Conservation (phyloP, 306 rosid genomes). For the Trichosanthes truncata region DNA sequence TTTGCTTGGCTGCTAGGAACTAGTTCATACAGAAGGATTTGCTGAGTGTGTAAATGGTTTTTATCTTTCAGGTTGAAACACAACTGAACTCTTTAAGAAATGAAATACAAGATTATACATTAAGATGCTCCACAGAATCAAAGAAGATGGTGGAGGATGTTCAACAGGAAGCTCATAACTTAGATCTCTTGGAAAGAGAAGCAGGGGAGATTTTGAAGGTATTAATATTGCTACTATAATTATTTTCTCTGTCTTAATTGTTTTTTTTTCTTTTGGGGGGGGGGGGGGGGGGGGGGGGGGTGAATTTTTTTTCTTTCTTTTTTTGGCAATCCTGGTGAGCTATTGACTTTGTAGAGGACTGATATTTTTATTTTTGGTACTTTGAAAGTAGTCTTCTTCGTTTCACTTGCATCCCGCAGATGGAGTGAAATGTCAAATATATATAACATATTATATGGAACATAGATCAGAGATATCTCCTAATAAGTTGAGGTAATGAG, state of each 20-base stretch:
- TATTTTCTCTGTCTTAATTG: too few relatives aligned
- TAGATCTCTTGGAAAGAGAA: constrained; percentile 57
- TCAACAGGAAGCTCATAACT: constrained; percentile 33
- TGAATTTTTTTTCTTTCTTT: too few relatives aligned
- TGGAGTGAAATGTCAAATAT: not conserved
- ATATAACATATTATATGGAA: not conserved
- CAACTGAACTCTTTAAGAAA: constrained; percentile 36
- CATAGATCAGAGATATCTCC: too few relatives aligned
- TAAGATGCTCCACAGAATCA: constrained; percentile 40
- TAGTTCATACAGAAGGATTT: not conserved
- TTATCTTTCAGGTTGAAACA: constrained; percentile 48
- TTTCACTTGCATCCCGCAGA: not conserved
- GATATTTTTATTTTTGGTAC: not conserved
- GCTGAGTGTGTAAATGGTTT: constrained; percentile 10
- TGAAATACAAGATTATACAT: constrained; percentile 42
- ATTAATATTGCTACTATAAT: not conserved
- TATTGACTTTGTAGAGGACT: too few relatives aligned
- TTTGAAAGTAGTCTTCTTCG: not conserved
- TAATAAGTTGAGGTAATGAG: too few relatives aligned
- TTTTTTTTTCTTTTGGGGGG: not conserved
- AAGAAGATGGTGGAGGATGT: constrained; percentile 50
- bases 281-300: too few relatives aligned
- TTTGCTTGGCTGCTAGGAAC: not conserved
- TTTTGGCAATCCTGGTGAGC: too few relatives aligned
- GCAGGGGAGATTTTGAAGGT: constrained; percentile 68